A percentile compares a stretch with the other conserved stretches of the same genome.
These are phyloP conservation scores for Teratosphaeria nubilosa DNA, from an alignment of 2,329 filamentous ascomycete genomes.

Conservation along the genomic window DNA sequence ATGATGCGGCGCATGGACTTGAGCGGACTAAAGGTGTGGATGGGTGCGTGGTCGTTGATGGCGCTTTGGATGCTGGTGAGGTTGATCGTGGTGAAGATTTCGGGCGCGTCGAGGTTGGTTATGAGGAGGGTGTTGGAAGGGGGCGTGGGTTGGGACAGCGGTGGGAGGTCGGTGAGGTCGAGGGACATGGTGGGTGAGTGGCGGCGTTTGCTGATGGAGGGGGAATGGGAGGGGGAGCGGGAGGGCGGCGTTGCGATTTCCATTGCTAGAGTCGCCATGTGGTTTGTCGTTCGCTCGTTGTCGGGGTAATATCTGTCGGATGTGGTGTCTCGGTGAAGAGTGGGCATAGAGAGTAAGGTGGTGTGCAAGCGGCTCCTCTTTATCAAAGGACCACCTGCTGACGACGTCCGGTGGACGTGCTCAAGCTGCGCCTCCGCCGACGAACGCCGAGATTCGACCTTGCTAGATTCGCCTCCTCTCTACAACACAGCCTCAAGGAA, in stretches of 20 bases:
- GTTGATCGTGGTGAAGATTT: conserved; percentile 66
- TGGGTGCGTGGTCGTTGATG: conserved; percentile 57
- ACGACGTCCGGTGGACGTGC: not conserved
- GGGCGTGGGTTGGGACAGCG: conserved; percentile 58
- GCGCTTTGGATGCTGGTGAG: conserved; percentile 63
- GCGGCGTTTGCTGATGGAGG: conserved; percentile 12
- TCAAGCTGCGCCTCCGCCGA: not conserved
- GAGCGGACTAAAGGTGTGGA: conserved; percentile 70
- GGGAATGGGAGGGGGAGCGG: not conserved
- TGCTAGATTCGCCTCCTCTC: not conserved
- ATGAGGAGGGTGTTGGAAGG: conserved; percentile 78
- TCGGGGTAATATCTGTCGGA: not conserved
- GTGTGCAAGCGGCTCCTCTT: not conserved
- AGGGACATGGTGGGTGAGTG: conserved; percentile 49
- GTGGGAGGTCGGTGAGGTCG: conserved; percentile 63
- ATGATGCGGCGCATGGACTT: conserved; percentile 76
- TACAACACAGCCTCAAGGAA: not conserved
- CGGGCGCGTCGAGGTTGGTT: conserved; percentile 63
- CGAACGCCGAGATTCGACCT: not conserved
- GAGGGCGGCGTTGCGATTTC: conserved; percentile 13
- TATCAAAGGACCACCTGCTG: not conserved
- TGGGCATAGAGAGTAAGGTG: not conserved
- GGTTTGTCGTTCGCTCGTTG: not conserved
- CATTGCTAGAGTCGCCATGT: conserved; percentile 12
- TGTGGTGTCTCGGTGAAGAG: not conserved